Percentiles rank a stretch among this genome's conserved stretches.
Conservation (phyloP, 2,329 filamentous ascomycete species). For the Elsinoe arachidis region DNA sequence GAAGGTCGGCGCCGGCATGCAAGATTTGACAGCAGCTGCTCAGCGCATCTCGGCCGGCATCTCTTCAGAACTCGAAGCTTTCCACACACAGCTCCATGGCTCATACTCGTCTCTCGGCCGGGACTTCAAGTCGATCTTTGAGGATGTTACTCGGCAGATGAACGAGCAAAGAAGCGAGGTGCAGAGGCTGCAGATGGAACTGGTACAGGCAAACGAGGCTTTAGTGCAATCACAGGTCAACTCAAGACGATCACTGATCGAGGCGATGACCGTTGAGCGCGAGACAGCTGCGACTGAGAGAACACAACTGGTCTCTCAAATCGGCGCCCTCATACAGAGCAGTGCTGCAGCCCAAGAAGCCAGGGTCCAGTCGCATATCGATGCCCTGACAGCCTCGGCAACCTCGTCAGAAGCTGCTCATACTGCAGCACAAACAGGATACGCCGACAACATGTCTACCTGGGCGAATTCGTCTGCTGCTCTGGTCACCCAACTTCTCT, state of each 20-base stretch:
- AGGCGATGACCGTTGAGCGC: slow-evolving; percentile 67
- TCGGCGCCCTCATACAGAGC: slow-evolving; percentile 64
- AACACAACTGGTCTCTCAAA: slow-evolving; percentile 63
- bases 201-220: slow-evolving; percentile 60
- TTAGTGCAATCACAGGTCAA: slow-evolving; percentile 60
- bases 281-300: slow-evolving; percentile 64
- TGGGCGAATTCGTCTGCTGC: slow-evolving; percentile 64
- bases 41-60: slow-evolving; percentile 86
- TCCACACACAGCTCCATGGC: slow-evolving; percentile 73
- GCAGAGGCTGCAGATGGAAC: slow-evolving; percentile 60
- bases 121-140: slow-evolving; percentile 80
- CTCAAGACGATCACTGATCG: slow-evolving; percentile 58
- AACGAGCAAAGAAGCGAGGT: slow-evolving; percentile 69
- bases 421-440: slow-evolving; percentile 48
- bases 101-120: slow-evolving; percentile 78
- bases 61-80: slow-evolving; percentile 71
- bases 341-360: slow-evolving; percentile 66
- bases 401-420: slow-evolving; percentile 46
- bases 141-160: slow-evolving; percentile 67
- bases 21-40: slow-evolving; percentile 72
- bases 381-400: slow-evolving; percentile 49
- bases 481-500: slow-evolving; percentile 61
- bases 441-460: slow-evolving; percentile 61
- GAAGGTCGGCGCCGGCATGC: slow-evolving; percentile 74
- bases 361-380: slow-evolving; percentile 58